phyloP scores from a whole-genome alignment of 1,139 yeast species.

The Arxiozyma bovina region DNA sequence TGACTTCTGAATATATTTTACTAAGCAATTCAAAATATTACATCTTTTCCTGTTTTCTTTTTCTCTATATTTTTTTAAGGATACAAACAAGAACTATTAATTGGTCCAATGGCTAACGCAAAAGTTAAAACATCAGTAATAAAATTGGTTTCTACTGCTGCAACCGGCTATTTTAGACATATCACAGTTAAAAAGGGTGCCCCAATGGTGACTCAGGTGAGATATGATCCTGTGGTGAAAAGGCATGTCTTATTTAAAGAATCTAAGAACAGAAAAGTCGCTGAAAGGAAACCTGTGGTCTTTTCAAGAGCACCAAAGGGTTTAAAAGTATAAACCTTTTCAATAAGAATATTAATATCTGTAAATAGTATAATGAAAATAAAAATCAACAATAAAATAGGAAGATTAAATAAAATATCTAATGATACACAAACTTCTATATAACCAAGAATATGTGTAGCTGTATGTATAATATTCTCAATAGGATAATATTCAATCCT shows the following conservation, averaged over 20 bases:
- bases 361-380: not conserved
- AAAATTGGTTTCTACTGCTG: conserved; percentile 70
- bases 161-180: conserved; percentile 78
- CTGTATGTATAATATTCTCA: not conserved
- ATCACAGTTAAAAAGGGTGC: conserved; percentile 76
- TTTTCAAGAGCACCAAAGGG: conserved; percentile 44
- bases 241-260: conserved; percentile 86
- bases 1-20: not conserved
- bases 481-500: conserved; percentile 1
- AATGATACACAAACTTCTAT: not conserved
- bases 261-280: conserved; percentile 73
- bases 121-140: conserved; percentile 50
- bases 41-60: no score
- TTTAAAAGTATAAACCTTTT: not conserved
- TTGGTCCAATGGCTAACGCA: conserved; percentile 30
- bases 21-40: not conserved
- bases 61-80: no score
- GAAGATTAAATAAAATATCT: not conserved
- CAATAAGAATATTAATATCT: not conserved
- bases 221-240: conserved; percentile 76
- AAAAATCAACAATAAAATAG: not conserved
- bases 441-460: no score
- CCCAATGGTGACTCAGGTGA: conserved; percentile 66
- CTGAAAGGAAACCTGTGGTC: conserved; percentile 53
- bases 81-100: not conserved